Base-by-base conservation (phyloP, 345 rosid species). In the Luvunga scandens region DNA sequence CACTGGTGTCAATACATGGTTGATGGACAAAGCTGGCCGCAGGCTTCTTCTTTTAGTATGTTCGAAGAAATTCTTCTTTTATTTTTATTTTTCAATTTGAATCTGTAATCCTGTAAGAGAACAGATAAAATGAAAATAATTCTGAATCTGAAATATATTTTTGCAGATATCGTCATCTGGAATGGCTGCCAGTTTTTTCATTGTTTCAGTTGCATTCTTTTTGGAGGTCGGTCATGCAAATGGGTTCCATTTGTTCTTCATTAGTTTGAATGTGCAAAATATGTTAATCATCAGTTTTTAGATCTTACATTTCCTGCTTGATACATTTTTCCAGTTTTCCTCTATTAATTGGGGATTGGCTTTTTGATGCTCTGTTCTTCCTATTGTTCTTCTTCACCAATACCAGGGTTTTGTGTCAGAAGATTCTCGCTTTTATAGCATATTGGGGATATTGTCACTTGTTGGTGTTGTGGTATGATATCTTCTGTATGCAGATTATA, bases 401-500 rank as follows among this genome's bases (percentile, higher is more conserved):
- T 82, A 71, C 74, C 88, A 96, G 98, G 91, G 73, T 66, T 66
- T 75, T 21, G 83, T 86, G 34, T 81, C 98, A 27, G 80, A 85
- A 72, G 93, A 89, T 74, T 89, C 97, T 14, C 45, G 55, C 33
- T 77, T 90, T 53, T 88, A 90, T 87, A 76, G 64, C 86, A 79
- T 87, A 78, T 70, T 91, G 85, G 95, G 91, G 83, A 88, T 92
- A 74, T 78, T 94, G 56, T 89, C 97, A 2, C 86, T 96, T 33
- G 94, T 90, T 34, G 99, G 99, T 78, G 91, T 96, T 85, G 97
- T 96, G 94, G 99, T 92, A 87, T 76, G 90, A 56, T 71, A 62
- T 75, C 33, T 66, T 73, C 30, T 59, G 5, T 19, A 14, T 38
- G 28, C 36, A 13, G 30, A 53, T 72, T 48, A n/a, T 22, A 36